A percentile compares a stretch with the other conserved stretches of the same genome.
These are phyloP conservation scores for Daphne laureola DNA, from an alignment of 441 rosid genomes.

Conservation along the genomic window DNA sequence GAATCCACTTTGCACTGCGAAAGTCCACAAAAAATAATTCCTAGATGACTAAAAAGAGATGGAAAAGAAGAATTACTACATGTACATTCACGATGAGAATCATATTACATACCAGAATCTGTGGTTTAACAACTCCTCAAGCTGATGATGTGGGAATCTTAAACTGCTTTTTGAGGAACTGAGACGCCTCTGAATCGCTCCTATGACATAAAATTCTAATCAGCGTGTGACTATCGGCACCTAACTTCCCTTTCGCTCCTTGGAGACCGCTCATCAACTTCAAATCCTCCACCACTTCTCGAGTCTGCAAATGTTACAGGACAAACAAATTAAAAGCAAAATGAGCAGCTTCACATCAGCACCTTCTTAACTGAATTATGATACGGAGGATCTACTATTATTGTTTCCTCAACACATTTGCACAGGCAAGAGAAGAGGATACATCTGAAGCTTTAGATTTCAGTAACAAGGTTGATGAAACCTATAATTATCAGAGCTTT, in stretches of 20 bases:
- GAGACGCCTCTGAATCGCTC: slow-evolving; percentile 76
- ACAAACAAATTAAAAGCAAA: neutral
- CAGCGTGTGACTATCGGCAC: slow-evolving; percentile 73
- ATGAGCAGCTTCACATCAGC: neutral
- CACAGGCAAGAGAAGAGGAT: no score
- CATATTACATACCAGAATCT: neutral
- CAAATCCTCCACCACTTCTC: slow-evolving; percentile 75
- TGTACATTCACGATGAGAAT: slow-evolving; percentile 4
- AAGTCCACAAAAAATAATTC: neutral
- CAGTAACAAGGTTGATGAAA: no score
- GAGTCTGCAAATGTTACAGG: slow-evolving; percentile 43
- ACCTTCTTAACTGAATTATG: neutral
- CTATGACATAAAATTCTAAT: slow-evolving; percentile 79
- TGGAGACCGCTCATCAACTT: slow-evolving; percentile 51
- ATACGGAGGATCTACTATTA: no score
- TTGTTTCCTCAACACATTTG: no score
- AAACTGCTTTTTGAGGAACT: slow-evolving; percentile 90
- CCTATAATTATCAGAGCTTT: no score
- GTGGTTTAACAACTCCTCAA: slow-evolving; percentile 9
- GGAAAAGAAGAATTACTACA: neutral
- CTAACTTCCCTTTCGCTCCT: slow-evolving; percentile 60
- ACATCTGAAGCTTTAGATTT: no score
- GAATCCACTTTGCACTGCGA: neutral
- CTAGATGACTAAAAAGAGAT: neutral
- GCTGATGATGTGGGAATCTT: slow-evolving; percentile 75